Evolutionary conservation across 495 filamentous ascomycete species (phyloP).

Genomic region (Cercophora sp.): DNA sequence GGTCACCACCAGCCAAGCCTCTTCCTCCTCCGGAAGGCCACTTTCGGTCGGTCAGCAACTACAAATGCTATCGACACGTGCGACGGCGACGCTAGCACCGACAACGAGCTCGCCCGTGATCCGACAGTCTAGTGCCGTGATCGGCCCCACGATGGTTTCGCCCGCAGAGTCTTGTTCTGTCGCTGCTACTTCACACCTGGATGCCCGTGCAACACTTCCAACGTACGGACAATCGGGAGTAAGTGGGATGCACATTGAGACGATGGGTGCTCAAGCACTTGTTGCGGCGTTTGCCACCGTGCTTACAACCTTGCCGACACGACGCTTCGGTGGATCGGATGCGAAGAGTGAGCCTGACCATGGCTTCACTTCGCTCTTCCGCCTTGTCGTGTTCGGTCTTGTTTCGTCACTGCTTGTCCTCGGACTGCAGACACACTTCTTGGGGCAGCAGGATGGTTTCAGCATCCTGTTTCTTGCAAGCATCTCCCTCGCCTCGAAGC

Average conservation of each 20-base stretch:
- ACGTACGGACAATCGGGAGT: too few species aligned
- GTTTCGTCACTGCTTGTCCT: constrained; percentile 28
- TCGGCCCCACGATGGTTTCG: too few species aligned
- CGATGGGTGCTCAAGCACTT: constrained; percentile 5
- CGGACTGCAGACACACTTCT: constrained; percentile 10
- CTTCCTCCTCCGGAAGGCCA: background rate
- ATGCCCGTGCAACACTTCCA: background rate
- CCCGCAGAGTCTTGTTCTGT: background rate
- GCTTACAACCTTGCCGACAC: constrained; percentile 23
- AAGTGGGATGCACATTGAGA: too few species aligned
- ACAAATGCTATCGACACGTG: background rate
- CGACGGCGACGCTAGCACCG: background rate
- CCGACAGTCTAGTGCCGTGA: background rate
- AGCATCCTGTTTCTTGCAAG: constrained; percentile 20
- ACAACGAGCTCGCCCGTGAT: background rate
- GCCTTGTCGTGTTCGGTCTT: constrained; percentile 31
- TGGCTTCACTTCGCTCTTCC: constrained; percentile 8
- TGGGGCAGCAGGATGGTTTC: constrained; percentile 10
- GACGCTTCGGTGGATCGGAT: constrained; percentile 13
- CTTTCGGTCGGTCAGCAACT: background rate
- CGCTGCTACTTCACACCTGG: background rate
- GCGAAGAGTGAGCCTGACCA: background rate
- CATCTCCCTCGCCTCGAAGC: constrained; percentile 17
- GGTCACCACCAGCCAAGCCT: too few species aligned
- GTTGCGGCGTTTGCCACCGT: constrained; percentile 11